Percentiles rank a stretch among this genome's conserved stretches.
These are phyloP conservation scores for Sporisorium iseilematis-ciliati DNA, from an alignment of 1,284 basidiomycete species.

Conservation along the genomic window DNA sequence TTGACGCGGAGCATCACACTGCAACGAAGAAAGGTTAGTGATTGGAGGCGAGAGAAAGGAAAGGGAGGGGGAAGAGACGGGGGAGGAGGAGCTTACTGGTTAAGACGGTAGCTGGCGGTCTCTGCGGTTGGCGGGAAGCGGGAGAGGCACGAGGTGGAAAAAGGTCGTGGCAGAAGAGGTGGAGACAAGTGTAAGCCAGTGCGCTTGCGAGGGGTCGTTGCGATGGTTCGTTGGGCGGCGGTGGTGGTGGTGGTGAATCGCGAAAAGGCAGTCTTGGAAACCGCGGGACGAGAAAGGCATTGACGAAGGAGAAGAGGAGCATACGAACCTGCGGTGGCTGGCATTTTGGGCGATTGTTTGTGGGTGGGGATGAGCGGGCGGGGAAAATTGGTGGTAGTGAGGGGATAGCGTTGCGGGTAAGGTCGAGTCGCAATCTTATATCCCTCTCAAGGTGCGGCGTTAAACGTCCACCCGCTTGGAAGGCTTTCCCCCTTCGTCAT, in stretches of 20 bases:
- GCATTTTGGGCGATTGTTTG: conserved; percentile 36
- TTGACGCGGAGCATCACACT: conserved; percentile 90
- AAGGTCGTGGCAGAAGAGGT: not conserved
- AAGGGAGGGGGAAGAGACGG: not conserved
- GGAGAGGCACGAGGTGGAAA: not conserved
- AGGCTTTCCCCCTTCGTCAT: not conserved
- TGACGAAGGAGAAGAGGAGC: not conserved
- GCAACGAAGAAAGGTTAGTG: not conserved
- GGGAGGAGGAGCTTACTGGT: conserved; percentile 49
- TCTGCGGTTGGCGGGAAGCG: conserved; percentile 43
- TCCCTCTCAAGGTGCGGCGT: conserved; percentile 4
- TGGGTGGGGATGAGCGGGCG: not conserved
- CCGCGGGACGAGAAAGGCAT: not conserved
- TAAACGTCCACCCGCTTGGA: not conserved
- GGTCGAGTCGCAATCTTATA: not conserved
- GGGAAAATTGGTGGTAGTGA: not conserved
- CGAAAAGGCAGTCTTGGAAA: not conserved
- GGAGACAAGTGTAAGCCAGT: conserved; percentile 12
- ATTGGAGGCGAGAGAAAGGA: not conserved
- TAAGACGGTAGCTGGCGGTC: conserved; percentile 65
- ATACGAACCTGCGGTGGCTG: conserved; percentile 57
- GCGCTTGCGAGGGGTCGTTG: not conserved
- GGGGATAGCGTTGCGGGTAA: not conserved
- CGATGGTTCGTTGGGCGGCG: not conserved
- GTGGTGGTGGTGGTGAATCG: not conserved